phyloP scores from a whole-genome alignment of 257 asterid species.

The Solanum sejunctum region DNA sequence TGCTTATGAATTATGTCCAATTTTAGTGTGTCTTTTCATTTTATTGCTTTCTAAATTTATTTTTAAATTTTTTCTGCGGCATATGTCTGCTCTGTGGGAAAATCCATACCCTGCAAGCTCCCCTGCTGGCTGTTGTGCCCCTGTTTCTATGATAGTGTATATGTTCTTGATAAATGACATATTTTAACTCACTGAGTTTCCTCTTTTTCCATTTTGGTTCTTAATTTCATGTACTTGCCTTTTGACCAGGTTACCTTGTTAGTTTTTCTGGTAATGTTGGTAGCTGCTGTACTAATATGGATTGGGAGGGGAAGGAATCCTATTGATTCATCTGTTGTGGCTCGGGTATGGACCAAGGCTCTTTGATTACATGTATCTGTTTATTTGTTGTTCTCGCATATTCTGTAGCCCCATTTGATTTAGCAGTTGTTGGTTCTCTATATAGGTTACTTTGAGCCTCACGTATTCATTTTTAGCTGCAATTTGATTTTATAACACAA shows the following conservation, averaged over 20 bases:
- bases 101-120: neutral
- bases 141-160: neutral
- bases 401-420: neutral
- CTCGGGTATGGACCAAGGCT: slow-evolving; percentile 46
- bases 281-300: slow-evolving; percentile 79
- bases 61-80: neutral
- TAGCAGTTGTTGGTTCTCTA: neutral
- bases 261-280: slow-evolving; percentile 52
- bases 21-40: neutral
- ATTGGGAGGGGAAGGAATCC: slow-evolving; percentile 52
- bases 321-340: slow-evolving; percentile 52
- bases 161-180: neutral
- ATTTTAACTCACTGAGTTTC: neutral
- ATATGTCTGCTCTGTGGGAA: neutral
- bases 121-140: neutral
- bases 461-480: neutral
- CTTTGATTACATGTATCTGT: neutral
- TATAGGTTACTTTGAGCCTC: neutral
- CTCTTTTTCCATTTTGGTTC: neutral
- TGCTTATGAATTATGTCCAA: neutral
- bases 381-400: neutral
- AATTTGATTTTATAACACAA: neutral
- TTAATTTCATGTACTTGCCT: slow-evolving; percentile 1
- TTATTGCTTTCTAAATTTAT: neutral
- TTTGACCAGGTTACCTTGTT: slow-evolving; percentile 51